Percentiles rank a stretch among this genome's conserved stretches.
These are phyloP conservation scores for Astragalus membranaceus DNA, from an alignment of 306 rosid species.

Conservation along the genomic window DNA sequence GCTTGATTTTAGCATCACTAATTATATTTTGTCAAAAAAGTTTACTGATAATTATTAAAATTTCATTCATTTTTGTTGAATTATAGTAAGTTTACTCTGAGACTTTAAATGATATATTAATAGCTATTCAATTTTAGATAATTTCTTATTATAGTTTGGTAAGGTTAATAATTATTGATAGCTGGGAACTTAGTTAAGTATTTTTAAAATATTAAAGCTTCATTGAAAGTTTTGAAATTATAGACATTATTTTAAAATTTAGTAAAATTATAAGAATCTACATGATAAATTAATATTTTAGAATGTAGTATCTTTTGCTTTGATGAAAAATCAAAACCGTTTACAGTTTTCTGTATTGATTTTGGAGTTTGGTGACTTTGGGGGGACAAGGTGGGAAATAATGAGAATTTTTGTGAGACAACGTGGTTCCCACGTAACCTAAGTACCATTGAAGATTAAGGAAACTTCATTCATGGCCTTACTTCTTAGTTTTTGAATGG, in stretches of 20 bases:
- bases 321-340: background rate
- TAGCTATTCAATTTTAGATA: background rate
- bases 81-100: background rate
- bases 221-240: background rate
- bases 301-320: background rate
- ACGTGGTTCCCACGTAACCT: constrained; percentile 25
- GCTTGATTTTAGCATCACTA: too few species aligned
- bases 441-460: background rate
- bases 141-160: background rate
- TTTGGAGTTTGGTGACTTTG: background rate
- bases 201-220: background rate
- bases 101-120: too few species aligned
- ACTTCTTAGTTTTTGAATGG: background rate
- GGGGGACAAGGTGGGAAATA: background rate
- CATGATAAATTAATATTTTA: background rate
- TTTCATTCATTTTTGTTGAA: background rate
- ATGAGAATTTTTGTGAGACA: constrained; percentile 8
- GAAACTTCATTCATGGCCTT: constrained; percentile 14
- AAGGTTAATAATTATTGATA: background rate
- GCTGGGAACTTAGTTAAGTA: background rate
- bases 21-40: too few species aligned
- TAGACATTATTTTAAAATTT: background rate
- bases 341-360: background rate
- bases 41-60: background rate
- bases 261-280: background rate